Percentiles rank a stretch among this genome's conserved stretches.
Evolutionary conservation across 306 rosid species (phyloP).

Genomic region (Medicago truncatula): MtrunA17r5.0-ANR NC_053049.1:8495001-8495500

Average conservation of each 20-base stretch:
- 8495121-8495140: neutral
- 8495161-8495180: neutral
- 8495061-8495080: neutral
- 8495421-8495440: conserved; percentile 16
- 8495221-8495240: neutral
- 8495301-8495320: conserved; percentile 16
- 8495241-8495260: neutral
- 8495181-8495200: neutral
- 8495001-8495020: conserved; percentile 27
- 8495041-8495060: neutral
- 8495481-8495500: neutral
- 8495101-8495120: conserved; percentile 3
- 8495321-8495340: neutral
- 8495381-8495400: conserved; percentile 5
- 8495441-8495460: neutral
- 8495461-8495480: neutral
- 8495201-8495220: too few relatives aligned
- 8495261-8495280: neutral
- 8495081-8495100: neutral
- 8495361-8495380: conserved; percentile 12
- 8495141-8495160: conserved; percentile 4
- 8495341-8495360: neutral
- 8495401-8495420: neutral
- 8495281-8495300: neutral
- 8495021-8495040: conserved; percentile 7